Conservation (phyloP, 2,329 filamentous ascomycete species). For the Dactylellina sp. region DNA sequence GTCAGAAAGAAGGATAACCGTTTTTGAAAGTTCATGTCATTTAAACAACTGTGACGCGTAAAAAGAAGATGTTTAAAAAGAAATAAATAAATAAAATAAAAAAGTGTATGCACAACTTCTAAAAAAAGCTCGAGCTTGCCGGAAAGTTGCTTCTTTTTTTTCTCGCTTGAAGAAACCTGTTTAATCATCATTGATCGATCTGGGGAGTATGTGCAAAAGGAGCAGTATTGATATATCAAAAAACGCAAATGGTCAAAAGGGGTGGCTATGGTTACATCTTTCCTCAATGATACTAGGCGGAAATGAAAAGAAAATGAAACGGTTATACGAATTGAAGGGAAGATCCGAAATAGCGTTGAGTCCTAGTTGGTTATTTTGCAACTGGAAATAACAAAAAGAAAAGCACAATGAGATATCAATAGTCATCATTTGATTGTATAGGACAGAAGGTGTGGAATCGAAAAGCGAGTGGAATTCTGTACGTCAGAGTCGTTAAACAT, state of each 20-base stretch:
- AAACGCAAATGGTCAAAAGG: constrained; percentile 12
- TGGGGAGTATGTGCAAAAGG: no score
- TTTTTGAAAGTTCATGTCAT: no score
- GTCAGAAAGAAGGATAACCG: no score
- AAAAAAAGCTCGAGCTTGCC: neutral
- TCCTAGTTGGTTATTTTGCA: no score
- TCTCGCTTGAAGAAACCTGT: neutral
- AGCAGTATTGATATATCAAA: neutral
- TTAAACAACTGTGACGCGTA: no score
- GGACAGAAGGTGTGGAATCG: neutral
- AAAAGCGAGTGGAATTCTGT: constrained; percentile 22
- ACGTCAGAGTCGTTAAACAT: constrained; percentile 20
- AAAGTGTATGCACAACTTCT: no score
- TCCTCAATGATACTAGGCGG: constrained; percentile 1
- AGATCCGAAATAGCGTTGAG: no score
- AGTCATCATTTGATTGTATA: constrained; percentile 7
- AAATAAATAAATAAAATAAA: no score
- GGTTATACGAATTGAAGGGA: constrained; percentile 8
- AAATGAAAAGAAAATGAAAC: constrained; percentile 14
- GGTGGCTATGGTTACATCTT: constrained; percentile 49
- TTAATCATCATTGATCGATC: neutral
- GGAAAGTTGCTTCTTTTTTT: neutral
- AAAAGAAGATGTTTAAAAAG: no score
- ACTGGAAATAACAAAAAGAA: constrained; percentile 1
- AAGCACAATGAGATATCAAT: constrained; percentile 4